phyloP scores from a whole-genome alignment of 2,329 filamentous ascomycete genomes.

The Fonsecaea pedrosoi region DNA sequence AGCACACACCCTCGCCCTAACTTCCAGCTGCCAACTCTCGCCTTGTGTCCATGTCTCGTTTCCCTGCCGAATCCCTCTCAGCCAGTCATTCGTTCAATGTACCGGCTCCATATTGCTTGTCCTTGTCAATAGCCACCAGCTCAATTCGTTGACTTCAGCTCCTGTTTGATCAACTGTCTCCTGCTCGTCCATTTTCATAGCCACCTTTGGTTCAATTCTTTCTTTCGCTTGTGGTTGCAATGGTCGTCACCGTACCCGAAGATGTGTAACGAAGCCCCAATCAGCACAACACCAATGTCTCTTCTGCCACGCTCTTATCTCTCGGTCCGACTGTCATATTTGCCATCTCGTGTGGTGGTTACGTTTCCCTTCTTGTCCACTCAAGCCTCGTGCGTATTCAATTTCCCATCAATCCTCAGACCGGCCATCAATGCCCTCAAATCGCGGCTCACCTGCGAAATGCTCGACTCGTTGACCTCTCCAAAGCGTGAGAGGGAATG shows the following conservation, averaged over 20 bases:
- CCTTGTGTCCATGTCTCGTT: too few relatives aligned
- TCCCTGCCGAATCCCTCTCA: too few relatives aligned
- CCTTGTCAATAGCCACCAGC: too few relatives aligned
- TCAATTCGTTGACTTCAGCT: too few relatives aligned
- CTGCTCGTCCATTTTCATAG: too few relatives aligned
- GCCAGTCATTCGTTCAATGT: too few relatives aligned
- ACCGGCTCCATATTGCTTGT: too few relatives aligned
- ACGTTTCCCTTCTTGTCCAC: background rate
- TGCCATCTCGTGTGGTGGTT: background rate
- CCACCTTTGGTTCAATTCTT: background rate
- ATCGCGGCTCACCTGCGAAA: constrained; percentile 3
- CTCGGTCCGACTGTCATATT: background rate
- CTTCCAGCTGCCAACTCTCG: too few relatives aligned
- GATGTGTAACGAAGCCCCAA: background rate
- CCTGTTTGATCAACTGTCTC: too few relatives aligned
- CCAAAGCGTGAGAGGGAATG: constrained; percentile 9
- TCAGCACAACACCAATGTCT: background rate
- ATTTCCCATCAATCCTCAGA: background rate
- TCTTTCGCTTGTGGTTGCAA: background rate
- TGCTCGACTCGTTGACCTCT: background rate
- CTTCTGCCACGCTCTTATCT: background rate
- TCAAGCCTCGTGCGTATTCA: background rate
- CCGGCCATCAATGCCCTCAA: constrained; percentile 15
- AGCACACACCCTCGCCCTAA: too few relatives aligned
- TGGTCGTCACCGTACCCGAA: background rate